Percentiles rank a stretch among this genome's conserved stretches.
phyloP scores from a whole-genome alignment of 257 asterid genomes.

The Nemophila menziesii region DNA sequence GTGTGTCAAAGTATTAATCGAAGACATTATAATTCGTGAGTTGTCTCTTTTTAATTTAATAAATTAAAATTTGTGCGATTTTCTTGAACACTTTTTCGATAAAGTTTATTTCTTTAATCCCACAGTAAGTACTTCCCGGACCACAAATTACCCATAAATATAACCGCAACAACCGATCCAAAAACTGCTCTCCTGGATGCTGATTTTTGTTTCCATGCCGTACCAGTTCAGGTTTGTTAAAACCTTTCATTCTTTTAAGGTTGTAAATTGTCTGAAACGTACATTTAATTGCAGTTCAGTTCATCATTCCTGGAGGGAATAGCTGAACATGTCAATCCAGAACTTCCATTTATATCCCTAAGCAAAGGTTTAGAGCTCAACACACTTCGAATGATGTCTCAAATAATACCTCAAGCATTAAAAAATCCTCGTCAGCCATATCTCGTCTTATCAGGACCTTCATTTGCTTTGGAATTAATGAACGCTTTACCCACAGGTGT shows the following conservation, averaged over 20 bases:
- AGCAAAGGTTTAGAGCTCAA: slow-evolving; percentile 92
- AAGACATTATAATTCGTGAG: slow-evolving; percentile 47
- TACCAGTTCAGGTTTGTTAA: slow-evolving; percentile 71
- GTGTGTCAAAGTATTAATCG: slow-evolving; percentile 59
- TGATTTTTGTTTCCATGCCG: slow-evolving; percentile 88
- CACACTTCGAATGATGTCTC: slow-evolving; percentile 80
- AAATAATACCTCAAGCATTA: slow-evolving; percentile 69
- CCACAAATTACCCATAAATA: slow-evolving; percentile 62
- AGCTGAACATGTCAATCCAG: slow-evolving; percentile 72
- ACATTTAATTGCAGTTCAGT: slow-evolving; percentile 64
- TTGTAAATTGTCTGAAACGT: neutral
- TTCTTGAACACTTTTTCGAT: slow-evolving; percentile 1
- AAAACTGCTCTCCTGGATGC: slow-evolving; percentile 71
- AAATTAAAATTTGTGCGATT: slow-evolving; percentile 5
- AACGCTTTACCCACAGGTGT: slow-evolving; percentile 90
- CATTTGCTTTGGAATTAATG: slow-evolving; percentile 87
- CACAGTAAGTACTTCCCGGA: slow-evolving; percentile 80
- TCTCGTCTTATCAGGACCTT: slow-evolving; percentile 81
- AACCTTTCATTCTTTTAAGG: slow-evolving; percentile 3
- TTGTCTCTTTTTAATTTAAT: slow-evolving; percentile 3
- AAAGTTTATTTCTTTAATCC: slow-evolving; percentile 7
- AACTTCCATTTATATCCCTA: slow-evolving; percentile 80
- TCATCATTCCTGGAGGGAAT: slow-evolving; percentile 68
- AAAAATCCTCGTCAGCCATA: slow-evolving; percentile 86
- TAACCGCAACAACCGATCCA: slow-evolving; percentile 74